Evolutionary conservation across 345 rosid genomes (phyloP).

Genomic region (Pistacia atlantica): DNA sequence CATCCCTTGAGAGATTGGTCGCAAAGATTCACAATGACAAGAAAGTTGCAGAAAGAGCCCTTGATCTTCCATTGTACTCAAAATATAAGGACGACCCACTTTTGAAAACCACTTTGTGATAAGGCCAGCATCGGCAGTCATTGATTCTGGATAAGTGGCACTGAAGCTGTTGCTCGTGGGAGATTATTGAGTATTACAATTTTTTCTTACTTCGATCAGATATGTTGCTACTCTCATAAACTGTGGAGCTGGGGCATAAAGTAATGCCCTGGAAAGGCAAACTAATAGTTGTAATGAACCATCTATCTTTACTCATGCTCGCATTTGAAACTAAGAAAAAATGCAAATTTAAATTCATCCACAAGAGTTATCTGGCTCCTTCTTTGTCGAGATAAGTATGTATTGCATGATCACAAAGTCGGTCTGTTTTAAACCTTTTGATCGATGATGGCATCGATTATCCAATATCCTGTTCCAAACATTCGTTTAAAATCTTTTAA

Average conservation of each 20-base stretch:
- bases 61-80: slow-evolving; percentile 68
- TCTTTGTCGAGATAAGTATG: no score
- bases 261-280: not conserved
- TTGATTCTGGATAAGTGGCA: not conserved
- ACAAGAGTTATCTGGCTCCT: no score
- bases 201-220: not conserved
- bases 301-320: not conserved
- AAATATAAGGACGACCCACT: slow-evolving; percentile 58
- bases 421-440: no score
- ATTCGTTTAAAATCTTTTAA: no score
- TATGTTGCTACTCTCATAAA: not conserved
- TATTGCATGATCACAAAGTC: no score
- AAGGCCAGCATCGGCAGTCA: not conserved
- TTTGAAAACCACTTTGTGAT: slow-evolving; percentile 23
- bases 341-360: not conserved
- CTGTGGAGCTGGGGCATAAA: not conserved
- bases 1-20: slow-evolving; percentile 66
- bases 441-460: no score
- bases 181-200: not conserved
- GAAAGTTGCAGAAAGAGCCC: slow-evolving; percentile 68
- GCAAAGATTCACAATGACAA: slow-evolving; percentile 81
- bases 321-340: not conserved
- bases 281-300: slow-evolving; percentile 1
- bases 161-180: not conserved
- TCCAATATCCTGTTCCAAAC: no score